Evolutionary conservation across 2,329 filamentous ascomycete species (phyloP).

Genomic region (Phialophora chinensis): DNA sequence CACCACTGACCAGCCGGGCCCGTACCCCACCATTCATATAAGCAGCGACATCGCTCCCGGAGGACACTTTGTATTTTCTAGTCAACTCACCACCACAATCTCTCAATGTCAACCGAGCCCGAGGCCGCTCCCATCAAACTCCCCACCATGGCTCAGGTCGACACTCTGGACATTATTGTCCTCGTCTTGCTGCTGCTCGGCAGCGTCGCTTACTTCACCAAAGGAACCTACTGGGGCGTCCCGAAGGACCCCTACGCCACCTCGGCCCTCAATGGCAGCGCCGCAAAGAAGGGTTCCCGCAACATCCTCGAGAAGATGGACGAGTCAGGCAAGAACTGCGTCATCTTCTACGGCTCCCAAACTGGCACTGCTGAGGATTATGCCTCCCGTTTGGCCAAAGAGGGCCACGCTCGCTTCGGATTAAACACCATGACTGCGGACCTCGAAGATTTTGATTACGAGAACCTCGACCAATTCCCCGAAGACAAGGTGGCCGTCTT

Average conservation of each 20-base stretch:
- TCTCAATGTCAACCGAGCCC: slow-evolving; percentile 19
- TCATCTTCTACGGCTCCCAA: slow-evolving; percentile 98
- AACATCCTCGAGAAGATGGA: slow-evolving; percentile 97
- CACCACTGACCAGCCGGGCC: slow-evolving; percentile 10
- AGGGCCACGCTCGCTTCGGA: slow-evolving; percentile 94
- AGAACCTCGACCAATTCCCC: slow-evolving; percentile 87
- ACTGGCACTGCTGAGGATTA: slow-evolving; percentile 99
- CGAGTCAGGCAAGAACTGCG: slow-evolving; percentile 92
- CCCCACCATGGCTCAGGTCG: slow-evolving; percentile 83
- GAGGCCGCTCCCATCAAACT: slow-evolving; percentile 19
- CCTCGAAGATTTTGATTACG: slow-evolving; percentile 96
- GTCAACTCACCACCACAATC: slow-evolving; percentile 1
- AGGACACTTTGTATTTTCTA: slow-evolving; percentile 17
- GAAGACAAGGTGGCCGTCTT: slow-evolving; percentile 93
- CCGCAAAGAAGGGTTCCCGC: slow-evolving; percentile 77
- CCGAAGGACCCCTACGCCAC: slow-evolving; percentile 86
- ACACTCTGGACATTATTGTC: slow-evolving; percentile 93
- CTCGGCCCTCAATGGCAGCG: slow-evolving; percentile 71
- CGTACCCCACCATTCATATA: slow-evolving; percentile 20
- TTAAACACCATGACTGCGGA: slow-evolving; percentile 98
- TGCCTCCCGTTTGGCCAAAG: slow-evolving; percentile 92
- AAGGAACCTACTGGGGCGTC: slow-evolving; percentile 91
- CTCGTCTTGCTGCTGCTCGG: slow-evolving; percentile 82
- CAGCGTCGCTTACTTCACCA: slow-evolving; percentile 95
- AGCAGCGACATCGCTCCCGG: slow-evolving; percentile 12